Percentiles rank a stretch among this genome's conserved stretches.
Conservation (phyloP, 768 basidiomycete species). For the Mrakia hoshinonis region DNA sequence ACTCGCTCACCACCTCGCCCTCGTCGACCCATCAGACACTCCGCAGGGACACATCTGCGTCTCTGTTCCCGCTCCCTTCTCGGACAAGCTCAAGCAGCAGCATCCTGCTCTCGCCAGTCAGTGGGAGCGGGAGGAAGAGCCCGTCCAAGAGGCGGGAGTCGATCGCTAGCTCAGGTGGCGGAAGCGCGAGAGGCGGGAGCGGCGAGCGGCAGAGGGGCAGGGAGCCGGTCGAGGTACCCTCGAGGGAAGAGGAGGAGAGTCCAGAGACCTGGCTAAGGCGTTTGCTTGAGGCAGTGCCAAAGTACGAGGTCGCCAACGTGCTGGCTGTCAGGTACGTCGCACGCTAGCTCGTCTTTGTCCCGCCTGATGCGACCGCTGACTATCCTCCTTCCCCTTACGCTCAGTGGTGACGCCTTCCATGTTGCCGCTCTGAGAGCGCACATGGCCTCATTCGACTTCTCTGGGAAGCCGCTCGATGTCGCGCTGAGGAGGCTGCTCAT, state of each 20-base stretch:
- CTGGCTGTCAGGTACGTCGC: slow-evolving; percentile 65
- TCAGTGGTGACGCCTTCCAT: slow-evolving; percentile 67
- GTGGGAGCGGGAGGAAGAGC: background rate
- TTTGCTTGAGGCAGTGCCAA: slow-evolving; percentile 56
- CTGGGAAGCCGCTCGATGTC: slow-evolving; percentile 74
- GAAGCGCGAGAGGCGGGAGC: background rate
- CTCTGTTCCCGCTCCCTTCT: background rate
- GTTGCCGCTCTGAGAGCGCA: slow-evolving; percentile 59
- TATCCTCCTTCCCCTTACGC: background rate
- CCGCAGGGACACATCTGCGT: background rate
- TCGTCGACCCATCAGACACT: background rate
- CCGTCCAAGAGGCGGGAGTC: slow-evolving; percentile 14
- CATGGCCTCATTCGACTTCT: slow-evolving; percentile 69
- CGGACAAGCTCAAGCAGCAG: background rate
- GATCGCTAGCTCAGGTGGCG: slow-evolving; percentile 7
- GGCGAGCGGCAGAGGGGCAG: slow-evolving; percentile 5
- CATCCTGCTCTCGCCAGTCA: background rate
- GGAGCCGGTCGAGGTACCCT: slow-evolving; percentile 25
- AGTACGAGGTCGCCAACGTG: slow-evolving; percentile 68
- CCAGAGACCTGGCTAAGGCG: slow-evolving; percentile 62
- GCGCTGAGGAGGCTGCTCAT: slow-evolving; percentile 81
- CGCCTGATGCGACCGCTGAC: background rate
- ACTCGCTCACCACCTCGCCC: background rate
- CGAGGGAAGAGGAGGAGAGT: slow-evolving; percentile 49
- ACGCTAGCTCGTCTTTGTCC: slow-evolving; percentile 17